Evolutionary conservation across 2,329 filamentous ascomycete species (phyloP).

Genomic region (Colletotrichum ledebouriae): DNA sequence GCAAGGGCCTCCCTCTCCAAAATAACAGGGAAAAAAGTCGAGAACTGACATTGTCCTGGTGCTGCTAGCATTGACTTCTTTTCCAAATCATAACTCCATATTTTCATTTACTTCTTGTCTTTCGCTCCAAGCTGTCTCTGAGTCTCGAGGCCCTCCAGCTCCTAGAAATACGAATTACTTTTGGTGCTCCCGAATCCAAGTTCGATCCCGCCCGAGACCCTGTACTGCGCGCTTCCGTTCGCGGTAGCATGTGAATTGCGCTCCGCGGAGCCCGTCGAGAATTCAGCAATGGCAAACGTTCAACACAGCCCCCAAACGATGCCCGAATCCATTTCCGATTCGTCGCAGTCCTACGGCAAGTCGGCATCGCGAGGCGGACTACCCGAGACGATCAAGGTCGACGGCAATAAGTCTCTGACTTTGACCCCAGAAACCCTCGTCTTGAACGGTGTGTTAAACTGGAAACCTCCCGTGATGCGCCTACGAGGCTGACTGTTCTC

Average conservation of each 20-base stretch:
- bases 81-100: background rate
- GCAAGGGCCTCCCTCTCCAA: conserved; percentile 2
- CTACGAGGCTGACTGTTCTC: conserved; percentile 25
- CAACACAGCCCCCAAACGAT: conserved; percentile 11
- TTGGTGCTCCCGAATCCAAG: background rate
- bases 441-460: conserved; percentile 51
- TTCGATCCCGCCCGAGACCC: conserved; percentile 7
- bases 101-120: conserved; percentile 7
- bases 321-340: conserved; percentile 39
- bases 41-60: conserved; percentile 37
- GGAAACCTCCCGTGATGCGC: conserved; percentile 16
- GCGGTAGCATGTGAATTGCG: conserved; percentile 29
- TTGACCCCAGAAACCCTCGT: conserved; percentile 50
- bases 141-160: background rate
- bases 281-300: conserved; percentile 17
- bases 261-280: conserved; percentile 30
- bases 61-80: conserved; percentile 23
- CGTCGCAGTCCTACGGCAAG: conserved; percentile 37
- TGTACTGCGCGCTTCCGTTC: background rate
- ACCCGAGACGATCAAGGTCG: conserved; percentile 44
- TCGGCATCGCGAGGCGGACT: conserved; percentile 30
- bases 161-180: conserved; percentile 15
- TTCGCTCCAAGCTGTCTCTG: conserved; percentile 11
- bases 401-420: conserved; percentile 50
- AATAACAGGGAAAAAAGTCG: conserved; percentile 7